A percentile compares a stretch with the other conserved stretches of the same genome.
Conservation (phyloP, 208 protist genomes). For the Leishmania aethiopica region DNA sequence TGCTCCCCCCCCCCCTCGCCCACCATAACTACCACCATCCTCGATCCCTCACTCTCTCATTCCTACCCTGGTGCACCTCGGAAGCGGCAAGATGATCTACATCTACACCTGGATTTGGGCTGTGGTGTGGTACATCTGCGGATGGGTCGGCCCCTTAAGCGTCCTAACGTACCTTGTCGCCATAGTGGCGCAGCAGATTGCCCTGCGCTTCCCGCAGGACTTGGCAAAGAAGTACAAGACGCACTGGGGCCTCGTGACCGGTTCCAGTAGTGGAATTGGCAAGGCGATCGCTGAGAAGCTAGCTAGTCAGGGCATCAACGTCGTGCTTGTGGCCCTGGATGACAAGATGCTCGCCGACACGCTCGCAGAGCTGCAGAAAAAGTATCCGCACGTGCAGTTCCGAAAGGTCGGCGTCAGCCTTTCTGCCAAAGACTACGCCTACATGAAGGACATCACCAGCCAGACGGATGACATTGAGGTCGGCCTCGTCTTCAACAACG, state of each 20-base stretch:
- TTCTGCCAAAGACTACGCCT: conserved; percentile 60
- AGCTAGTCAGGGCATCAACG: conserved; percentile 89
- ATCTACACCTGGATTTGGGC: conserved; percentile 65
- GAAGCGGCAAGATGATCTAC: conserved; percentile 53
- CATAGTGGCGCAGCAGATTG: conserved; percentile 54
- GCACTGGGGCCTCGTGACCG: conserved; percentile 93
- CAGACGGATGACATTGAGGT: conserved; percentile 76
- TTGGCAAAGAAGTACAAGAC: conserved; percentile 80
- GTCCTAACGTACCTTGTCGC: conserved; percentile 68
- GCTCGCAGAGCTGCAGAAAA: conserved; percentile 76
- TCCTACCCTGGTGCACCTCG: background rate
- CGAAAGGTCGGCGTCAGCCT: conserved; percentile 91
- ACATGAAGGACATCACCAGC: conserved; percentile 74
- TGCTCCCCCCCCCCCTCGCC: background rate
- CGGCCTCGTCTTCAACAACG: conserved; percentile 93
- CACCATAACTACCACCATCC: background rate
- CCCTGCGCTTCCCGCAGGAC: conserved; percentile 70
- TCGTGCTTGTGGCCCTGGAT: conserved; percentile 91
- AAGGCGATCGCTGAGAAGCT: conserved; percentile 94
- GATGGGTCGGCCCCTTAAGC: conserved; percentile 79
- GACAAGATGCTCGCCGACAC: conserved; percentile 85
- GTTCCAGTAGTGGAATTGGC: conserved; percentile 95
- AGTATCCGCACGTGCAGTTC: conserved; percentile 77
- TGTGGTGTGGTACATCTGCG: conserved; percentile 60
- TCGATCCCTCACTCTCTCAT: background rate